phyloP scores from a whole-genome alignment of 2,329 filamentous ascomycete genomes.

The Neoarthrinium moseri region DNA sequence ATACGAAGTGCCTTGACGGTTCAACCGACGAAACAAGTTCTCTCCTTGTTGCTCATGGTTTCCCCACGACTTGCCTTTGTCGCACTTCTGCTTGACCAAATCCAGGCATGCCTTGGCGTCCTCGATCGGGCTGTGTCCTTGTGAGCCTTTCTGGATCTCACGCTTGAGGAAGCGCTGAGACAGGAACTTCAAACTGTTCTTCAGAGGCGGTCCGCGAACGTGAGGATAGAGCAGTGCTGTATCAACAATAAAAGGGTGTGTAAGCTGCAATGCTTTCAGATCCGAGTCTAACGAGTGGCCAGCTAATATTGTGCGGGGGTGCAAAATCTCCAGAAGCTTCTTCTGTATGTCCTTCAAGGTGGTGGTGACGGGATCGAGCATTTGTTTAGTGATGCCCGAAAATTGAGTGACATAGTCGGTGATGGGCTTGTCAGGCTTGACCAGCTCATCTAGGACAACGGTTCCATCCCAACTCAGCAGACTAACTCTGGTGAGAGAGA shows the following conservation, averaged over 20 bases:
- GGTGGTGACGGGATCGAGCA: constrained; percentile 81
- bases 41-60: constrained; percentile 76
- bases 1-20: constrained; percentile 60
- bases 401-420: constrained; percentile 88
- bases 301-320: constrained; percentile 70
- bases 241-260: constrained; percentile 92
- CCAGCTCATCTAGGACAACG: constrained; percentile 82
- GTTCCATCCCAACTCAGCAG: constrained; percentile 82
- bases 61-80: constrained; percentile 86
- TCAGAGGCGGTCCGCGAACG: constrained; percentile 82
- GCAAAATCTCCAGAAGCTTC: constrained; percentile 70
- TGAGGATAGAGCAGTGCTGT: constrained; percentile 90
- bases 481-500: constrained; percentile 86
- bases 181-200: constrained; percentile 87
- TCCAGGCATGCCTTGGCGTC: constrained; percentile 90
- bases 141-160: constrained; percentile 78
- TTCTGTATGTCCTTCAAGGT: constrained; percentile 80
- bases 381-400: constrained; percentile 87
- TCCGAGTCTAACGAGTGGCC: constrained; percentile 84
- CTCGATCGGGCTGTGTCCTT: constrained; percentile 88
- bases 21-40: constrained; percentile 84
- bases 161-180: constrained; percentile 80
- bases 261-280: constrained; percentile 78
- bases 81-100: constrained; percentile 92
- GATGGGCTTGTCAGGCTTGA: constrained; percentile 86